A percentile compares a stretch with the other conserved stretches of the same genome.
Conservation (phyloP, 805 yeast species). For the Candida ficus region DNA sequence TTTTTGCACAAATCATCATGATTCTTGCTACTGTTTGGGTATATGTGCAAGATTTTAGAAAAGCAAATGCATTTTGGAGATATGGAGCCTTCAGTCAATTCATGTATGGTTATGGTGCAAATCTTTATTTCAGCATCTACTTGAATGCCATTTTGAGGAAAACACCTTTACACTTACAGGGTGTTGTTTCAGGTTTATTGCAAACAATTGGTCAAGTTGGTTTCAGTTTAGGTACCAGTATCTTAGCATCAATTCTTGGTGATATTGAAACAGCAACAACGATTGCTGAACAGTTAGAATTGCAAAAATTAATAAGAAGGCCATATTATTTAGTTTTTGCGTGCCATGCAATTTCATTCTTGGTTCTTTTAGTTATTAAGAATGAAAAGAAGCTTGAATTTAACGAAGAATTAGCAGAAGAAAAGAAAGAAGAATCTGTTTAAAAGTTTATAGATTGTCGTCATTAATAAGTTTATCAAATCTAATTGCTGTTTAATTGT, state of each 20-base stretch:
- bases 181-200: slow-evolving; percentile 33
- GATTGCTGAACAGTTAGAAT: not conserved
- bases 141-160: slow-evolving; percentile 26
- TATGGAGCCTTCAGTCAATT: slow-evolving; percentile 24
- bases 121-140: slow-evolving; percentile 31
- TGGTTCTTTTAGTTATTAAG: slow-evolving; percentile 5
- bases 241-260: slow-evolving; percentile 26
- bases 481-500: too few species aligned
- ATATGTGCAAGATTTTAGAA: slow-evolving; percentile 18
- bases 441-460: too few species aligned
- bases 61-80: slow-evolving; percentile 26
- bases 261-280: slow-evolving; percentile 8
- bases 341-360: slow-evolving; percentile 2
- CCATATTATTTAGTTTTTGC: slow-evolving; percentile 10
- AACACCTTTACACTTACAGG: slow-evolving; percentile 35
- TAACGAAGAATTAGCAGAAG: too few species aligned
- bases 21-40: slow-evolving; percentile 22
- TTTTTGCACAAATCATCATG: slow-evolving; percentile 12
- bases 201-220: slow-evolving; percentile 34
- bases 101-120: slow-evolving; percentile 24
- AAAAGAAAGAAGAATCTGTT: too few species aligned
- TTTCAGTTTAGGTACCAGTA: slow-evolving; percentile 26
- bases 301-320: slow-evolving; percentile 8
- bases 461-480: too few species aligned
- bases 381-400: too few species aligned